Evolutionary conservation across 208 protist species (phyloP).

Genomic region (Vickermania ingenoplastis): DNA sequence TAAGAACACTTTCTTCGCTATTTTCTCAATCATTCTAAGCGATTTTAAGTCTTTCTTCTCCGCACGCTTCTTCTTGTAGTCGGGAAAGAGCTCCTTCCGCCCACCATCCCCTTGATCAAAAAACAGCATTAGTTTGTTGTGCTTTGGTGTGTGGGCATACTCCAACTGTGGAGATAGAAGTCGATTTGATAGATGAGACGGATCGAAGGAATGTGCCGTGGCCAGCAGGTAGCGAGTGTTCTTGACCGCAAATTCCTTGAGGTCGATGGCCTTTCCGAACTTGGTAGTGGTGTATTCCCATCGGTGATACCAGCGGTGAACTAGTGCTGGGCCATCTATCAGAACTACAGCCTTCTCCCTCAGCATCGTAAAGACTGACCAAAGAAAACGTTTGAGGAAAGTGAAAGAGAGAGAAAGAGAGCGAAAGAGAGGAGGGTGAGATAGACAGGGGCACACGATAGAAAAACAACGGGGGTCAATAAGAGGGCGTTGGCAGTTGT

Average conservation of each 20-base stretch:
- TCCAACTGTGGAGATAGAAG: constrained; percentile 82
- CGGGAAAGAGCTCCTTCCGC: constrained; percentile 49
- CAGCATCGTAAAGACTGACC: constrained; percentile 23
- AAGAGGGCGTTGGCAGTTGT: too few relatives aligned
- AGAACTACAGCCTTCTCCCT: constrained; percentile 69
- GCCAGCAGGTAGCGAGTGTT: constrained; percentile 72
- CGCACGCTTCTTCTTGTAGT: constrained; percentile 72
- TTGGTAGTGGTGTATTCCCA: constrained; percentile 62
- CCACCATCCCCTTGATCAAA: constrained; percentile 89
- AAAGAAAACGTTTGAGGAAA: background rate
- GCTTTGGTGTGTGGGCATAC: constrained; percentile 78
- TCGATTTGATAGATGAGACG: constrained; percentile 65
- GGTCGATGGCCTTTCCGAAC: constrained; percentile 28
- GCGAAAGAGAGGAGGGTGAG: background rate
- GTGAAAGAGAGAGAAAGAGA: background rate
- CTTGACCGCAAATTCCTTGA: constrained; percentile 71
- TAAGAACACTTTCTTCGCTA: constrained; percentile 67
- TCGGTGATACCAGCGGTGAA: constrained; percentile 86
- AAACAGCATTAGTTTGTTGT: constrained; percentile 80
- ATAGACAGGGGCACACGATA: background rate
- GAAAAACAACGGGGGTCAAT: too few relatives aligned
- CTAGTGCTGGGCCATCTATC: constrained; percentile 74
- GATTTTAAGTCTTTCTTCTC: constrained; percentile 27
- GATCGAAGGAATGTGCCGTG: constrained; percentile 82
- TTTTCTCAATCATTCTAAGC: constrained; percentile 67